Conservation (phyloP, 2,329 filamentous ascomycete species). For the Exophiala viscosa region DNA sequence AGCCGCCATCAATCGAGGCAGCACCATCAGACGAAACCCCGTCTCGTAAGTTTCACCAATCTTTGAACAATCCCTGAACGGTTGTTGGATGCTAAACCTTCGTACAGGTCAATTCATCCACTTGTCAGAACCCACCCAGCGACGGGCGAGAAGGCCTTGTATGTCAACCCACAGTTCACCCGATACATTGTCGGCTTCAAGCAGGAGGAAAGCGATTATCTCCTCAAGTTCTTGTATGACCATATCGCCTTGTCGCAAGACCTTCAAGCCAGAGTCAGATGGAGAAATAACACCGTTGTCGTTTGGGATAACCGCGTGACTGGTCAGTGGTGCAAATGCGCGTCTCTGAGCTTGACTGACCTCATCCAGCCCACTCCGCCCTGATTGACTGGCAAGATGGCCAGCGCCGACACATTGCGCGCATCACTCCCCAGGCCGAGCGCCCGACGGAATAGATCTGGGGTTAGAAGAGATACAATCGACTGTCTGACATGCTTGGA, state of each 20-base stretch:
- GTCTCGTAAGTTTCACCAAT: conserved; percentile 33
- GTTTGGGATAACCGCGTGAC: conserved; percentile 25
- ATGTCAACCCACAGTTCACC: conserved; percentile 49
- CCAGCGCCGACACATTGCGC: conserved; percentile 49
- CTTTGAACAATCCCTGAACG: too few relatives aligned
- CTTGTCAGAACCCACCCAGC: conserved; percentile 48
- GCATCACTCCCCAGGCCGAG: conserved; percentile 52
- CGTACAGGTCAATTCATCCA: conserved; percentile 37
- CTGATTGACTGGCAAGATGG: conserved; percentile 53
- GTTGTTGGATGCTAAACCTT: neutral
- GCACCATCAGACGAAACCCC: conserved; percentile 39
- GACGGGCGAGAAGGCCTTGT: conserved; percentile 48
- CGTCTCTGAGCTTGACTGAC: conserved; percentile 36
- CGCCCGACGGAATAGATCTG: conserved; percentile 40
- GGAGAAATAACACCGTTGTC: conserved; percentile 50
- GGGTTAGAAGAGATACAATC: neutral
- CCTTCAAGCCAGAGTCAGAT: conserved; percentile 47
- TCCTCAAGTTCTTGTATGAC: conserved; percentile 48
- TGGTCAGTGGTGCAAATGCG: neutral
- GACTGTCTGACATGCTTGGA: too few relatives aligned
- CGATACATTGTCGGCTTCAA: conserved; percentile 47
- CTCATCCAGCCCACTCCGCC: conserved; percentile 42
- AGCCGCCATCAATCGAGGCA: conserved; percentile 52
- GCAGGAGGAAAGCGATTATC: conserved; percentile 43
- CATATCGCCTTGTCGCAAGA: conserved; percentile 47